These are phyloP conservation scores for Colletotrichum sp. DNA, from an alignment of 2,329 filamentous ascomycete genomes.

Conservation along the genomic window DNA sequence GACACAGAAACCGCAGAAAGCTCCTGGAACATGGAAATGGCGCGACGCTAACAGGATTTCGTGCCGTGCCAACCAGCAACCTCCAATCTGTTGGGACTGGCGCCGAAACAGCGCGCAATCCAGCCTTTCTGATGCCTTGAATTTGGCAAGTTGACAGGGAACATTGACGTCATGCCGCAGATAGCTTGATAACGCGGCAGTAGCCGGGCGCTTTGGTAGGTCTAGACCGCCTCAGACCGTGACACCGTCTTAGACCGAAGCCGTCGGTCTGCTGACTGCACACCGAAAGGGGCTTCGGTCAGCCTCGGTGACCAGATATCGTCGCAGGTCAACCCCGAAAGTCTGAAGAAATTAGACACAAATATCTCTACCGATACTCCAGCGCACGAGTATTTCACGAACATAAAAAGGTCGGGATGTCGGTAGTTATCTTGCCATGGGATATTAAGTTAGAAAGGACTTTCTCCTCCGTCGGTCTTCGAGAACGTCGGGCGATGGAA, in stretches of 20 bases:
- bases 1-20: neutral
- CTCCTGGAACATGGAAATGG: neutral
- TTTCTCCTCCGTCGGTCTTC: no score
- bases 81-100: neutral
- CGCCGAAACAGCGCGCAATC: neutral
- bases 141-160: neutral
- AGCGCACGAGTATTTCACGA: no score
- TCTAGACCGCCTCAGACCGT: neutral
- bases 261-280: neutral
- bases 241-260: neutral
- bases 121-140: slow-evolving; percentile 6
- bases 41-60: neutral
- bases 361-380: no score
- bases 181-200: neutral
- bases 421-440: no score
- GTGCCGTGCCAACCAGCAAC: neutral
- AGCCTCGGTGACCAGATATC: neutral
- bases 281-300: neutral
- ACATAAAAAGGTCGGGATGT: no score
- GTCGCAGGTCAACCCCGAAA: neutral
- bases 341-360: no score
- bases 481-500: no score
- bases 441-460: no score
- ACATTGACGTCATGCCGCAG: slow-evolving; percentile 19
- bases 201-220: neutral